Percentiles rank a stretch among this genome's conserved stretches.
These are phyloP conservation scores for Geoglossum glabrum DNA, from an alignment of 495 filamentous ascomycete species.

Conservation along the genomic window DNA sequence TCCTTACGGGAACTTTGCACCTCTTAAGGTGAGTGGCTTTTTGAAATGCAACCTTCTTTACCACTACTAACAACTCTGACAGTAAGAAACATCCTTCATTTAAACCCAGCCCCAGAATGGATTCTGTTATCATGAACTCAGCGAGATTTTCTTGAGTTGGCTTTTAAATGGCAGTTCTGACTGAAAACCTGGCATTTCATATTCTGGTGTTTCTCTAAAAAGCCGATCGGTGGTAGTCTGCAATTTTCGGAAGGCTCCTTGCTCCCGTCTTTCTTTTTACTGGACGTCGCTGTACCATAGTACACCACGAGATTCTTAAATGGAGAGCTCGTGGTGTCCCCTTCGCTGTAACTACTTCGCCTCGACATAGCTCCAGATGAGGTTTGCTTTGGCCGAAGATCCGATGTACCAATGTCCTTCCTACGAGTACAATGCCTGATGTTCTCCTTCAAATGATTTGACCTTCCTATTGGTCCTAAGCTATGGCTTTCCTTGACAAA, in stretches of 20 bases:
- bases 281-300: not conserved
- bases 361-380: not conserved
- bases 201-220: not conserved
- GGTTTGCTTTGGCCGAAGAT: not conserved
- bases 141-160: not conserved
- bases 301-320: not conserved
- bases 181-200: not conserved
- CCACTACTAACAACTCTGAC: not conserved
- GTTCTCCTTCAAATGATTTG: not conserved
- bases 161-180: not conserved
- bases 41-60: not conserved
- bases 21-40: conserved; percentile 44
- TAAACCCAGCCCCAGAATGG: not conserved
- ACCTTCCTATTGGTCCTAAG: conserved; percentile 1
- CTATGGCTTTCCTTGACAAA: not conserved
- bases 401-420: not conserved
- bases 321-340: not conserved
- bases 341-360: conserved; percentile 2
- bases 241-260: not conserved
- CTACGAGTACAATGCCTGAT: not conserved
- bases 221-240: not conserved
- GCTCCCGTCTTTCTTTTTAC: not conserved
- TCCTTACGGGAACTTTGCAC: conserved; percentile 51
- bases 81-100: not conserved
- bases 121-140: not conserved